Conservation (phyloP, 1,284 basidiomycete genomes). For the Irpex sp. region DNA sequence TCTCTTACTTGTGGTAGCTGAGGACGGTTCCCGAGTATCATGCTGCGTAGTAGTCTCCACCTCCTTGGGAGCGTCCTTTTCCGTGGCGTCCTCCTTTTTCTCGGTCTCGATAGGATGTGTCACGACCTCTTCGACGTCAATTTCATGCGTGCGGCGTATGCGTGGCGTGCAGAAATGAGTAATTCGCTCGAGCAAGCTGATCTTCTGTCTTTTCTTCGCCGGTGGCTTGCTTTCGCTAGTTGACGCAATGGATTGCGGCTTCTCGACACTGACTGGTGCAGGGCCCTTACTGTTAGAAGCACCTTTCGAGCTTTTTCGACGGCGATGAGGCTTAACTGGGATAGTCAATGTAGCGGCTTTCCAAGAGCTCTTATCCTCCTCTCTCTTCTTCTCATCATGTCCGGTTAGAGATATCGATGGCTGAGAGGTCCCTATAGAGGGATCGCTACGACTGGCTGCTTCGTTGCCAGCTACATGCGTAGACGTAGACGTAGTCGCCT, state of each 20-base stretch:
- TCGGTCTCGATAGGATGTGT: slow-evolving; percentile 15
- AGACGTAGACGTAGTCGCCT: background rate
- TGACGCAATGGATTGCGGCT: slow-evolving; percentile 14
- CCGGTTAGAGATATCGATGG: background rate
- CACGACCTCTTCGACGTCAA: slow-evolving; percentile 27
- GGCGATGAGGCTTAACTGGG: slow-evolving; percentile 19
- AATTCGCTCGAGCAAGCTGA: slow-evolving; percentile 39
- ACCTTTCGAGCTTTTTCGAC: slow-evolving; percentile 23
- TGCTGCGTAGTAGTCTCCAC: slow-evolving; percentile 14
- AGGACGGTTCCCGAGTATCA: slow-evolving; percentile 19
- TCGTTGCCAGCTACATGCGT: slow-evolving; percentile 3
- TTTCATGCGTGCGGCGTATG: slow-evolving; percentile 32
- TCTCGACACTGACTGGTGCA: slow-evolving; percentile 25
- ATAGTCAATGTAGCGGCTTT: slow-evolving; percentile 15
- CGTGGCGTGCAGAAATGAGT: slow-evolving; percentile 44
- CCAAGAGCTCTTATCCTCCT: slow-evolving; percentile 15
- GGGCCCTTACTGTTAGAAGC: slow-evolving; percentile 28
- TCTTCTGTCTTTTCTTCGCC: slow-evolving; percentile 30
- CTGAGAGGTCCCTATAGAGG: slow-evolving; percentile 5
- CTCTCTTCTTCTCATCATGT: slow-evolving; percentile 9
- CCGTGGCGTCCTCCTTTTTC: slow-evolving; percentile 15
- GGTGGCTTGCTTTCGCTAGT: slow-evolving; percentile 15
- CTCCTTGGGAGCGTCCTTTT: slow-evolving; percentile 29
- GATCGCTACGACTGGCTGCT: slow-evolving; percentile 4
- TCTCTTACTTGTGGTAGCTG: slow-evolving; percentile 15